Evolutionary conservation across 1,284 basidiomycete genomes (phyloP), one percentile per base, ranked within the genome.

Genomic region (Cryptococcus sp.): DNA sequence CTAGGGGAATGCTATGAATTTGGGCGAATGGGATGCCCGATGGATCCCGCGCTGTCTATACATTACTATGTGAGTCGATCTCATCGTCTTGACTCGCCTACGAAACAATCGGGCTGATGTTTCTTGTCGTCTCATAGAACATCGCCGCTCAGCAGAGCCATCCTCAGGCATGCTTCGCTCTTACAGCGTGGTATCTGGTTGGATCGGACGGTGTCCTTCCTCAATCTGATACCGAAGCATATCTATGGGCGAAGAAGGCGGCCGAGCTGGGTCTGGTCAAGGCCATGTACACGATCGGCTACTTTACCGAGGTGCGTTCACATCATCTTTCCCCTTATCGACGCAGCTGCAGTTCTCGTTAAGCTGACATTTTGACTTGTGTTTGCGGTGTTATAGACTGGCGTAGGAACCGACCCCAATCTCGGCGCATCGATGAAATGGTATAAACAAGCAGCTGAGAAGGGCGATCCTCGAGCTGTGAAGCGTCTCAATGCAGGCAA

Each of bases 1-100:
- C 81, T 99, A 57, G 95, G 95, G 47, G 95, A 99, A 80, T 98
- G 95, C 79, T 99, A 99, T 79, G 95, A 99, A 81, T 99, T 98
- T 79, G 96, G 95, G 43, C 93, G 93, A 82, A 90, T 98, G 87
- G 93, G 93, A 16, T 99, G 95, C 72, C 95, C 95, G n/a, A 90
- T 94, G 74, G 95, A 99, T 76, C 86, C 93, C 1, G 95, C 96
- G 19, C 82, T 99, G 58, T 94, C 91, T 50, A 99, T 99, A 71
- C 95, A 99, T 80, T 99, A 98, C 81, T 99, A 99, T 79, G 93
- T 93, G 77, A 75, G 89, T 82, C 16, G 13, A 17, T 13, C 16
- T 40, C 11, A 19, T 38, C 22, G 15, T 5, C 27, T 25, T 10
- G 19, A 20, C 30, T n/a, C 35, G 35, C 40, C 16, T 22, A 52